Evolutionary conservation across 106 monocot species (phyloP), one percentile per base, ranked within the genome.

Genomic region (Apostasia ramifera): DNA sequence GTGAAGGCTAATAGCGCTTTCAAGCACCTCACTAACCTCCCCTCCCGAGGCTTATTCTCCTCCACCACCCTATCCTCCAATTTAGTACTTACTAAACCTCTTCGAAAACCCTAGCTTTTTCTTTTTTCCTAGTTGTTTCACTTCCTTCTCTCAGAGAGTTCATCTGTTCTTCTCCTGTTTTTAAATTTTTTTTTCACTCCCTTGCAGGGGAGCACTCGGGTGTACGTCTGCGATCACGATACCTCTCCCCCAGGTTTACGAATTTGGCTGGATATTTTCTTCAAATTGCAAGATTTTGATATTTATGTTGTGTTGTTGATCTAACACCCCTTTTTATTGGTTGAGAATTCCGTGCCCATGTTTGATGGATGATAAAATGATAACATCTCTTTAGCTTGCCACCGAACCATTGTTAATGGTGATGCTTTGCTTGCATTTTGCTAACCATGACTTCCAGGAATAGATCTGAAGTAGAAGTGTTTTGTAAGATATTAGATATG

Each of bases 211-310:
- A 74, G 77, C 39, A 51, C 81, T 2, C 73, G 84, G 47, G 76
- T 84, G 37, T 84, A 84, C 61, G 64, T 84, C 50, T 84, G 83
- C 63, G 83, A 84, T 72, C 83, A 84, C 55, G 79, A 80, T 15
- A 84, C 83, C 2, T 40, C 75, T 11, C 76, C 83, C 13, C 83
- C 79, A 80, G 83, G 83, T 80, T 61, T 14, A 50, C 44, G 45
- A 13, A 8, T 44, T 13, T 45, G 38, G 62, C 44, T 6, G 12
- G 44, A 3, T 3, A 13, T 5, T 8, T 77, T 55, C 55, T 46
- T 55, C 11, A 65, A 37, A 8, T 8, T 7, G 26, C 15, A 49
- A 49, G 3, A 26, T 49, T 26, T 26, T 26, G 26, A 26, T 26
- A 26, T 26, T 26, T 26, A 26, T 26, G 26, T 26, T 26, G 26